Conservation (phyloP, 257 asterid species). For the Penstemon davidsonii region DNA sequence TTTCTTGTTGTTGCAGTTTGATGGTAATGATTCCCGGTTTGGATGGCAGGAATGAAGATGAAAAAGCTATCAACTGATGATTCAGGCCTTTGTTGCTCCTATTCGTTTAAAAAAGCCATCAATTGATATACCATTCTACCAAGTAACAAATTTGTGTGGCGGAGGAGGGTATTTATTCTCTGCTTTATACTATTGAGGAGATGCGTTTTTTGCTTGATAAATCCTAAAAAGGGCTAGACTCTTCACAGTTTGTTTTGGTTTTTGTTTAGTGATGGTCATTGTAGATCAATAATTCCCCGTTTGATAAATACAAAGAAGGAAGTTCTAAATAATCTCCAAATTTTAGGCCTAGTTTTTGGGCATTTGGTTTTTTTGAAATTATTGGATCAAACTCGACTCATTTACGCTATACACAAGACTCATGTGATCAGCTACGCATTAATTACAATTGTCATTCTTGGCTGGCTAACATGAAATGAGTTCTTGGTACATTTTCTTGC, state of each 20-base stretch:
- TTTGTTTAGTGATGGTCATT: neutral
- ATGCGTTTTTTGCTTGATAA: conserved; percentile 13
- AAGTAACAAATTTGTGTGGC: neutral
- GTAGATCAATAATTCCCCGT: neutral
- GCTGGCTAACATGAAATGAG: neutral
- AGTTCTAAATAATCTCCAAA: conserved; percentile 3
- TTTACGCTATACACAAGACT: no score
- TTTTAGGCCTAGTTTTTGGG: neutral
- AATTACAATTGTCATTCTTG: neutral
- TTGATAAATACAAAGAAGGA: conserved; percentile 4
- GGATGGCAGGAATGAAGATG: conserved; percentile 26
- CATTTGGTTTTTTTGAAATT: neutral
- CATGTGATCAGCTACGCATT: no score
- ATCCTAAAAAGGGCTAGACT: conserved; percentile 10
- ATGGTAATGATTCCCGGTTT: conserved; percentile 26
- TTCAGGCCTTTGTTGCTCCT: neutral
- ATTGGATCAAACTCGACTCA: no score
- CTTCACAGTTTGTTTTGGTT: neutral
- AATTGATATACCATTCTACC: neutral
- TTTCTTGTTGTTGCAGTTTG: conserved; percentile 26
- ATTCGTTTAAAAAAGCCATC: neutral
- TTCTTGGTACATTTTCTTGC: neutral
- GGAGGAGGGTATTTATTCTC: neutral
- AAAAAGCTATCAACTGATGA: conserved; percentile 18
- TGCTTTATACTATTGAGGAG: neutral